Percentiles rank a stretch among this genome's conserved stretches.
phyloP scores from a whole-genome alignment of 495 filamentous ascomycete genomes.

The Talaromyces nanjingensis region DNA sequence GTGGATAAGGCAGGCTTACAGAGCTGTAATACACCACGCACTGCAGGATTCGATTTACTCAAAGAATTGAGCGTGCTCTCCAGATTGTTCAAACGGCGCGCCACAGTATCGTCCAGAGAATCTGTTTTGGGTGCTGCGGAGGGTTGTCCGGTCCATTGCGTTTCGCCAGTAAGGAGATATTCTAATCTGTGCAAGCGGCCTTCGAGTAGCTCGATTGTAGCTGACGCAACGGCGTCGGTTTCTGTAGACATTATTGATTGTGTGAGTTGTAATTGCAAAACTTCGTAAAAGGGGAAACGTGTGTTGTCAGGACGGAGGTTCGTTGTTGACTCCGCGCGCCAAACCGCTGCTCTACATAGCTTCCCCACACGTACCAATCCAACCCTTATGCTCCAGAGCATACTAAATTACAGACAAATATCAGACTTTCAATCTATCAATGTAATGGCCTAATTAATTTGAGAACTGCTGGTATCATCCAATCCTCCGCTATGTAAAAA shows the following conservation, averaged over 20 bases:
- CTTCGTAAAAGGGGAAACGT: not conserved
- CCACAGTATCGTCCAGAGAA: conserved; percentile 35
- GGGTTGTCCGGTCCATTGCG: conserved; percentile 35
- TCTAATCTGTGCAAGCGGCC: conserved; percentile 66
- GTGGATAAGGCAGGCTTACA: conserved; percentile 21
- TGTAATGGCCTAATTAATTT: not conserved
- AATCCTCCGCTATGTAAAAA: not conserved
- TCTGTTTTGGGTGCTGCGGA: conserved; percentile 29
- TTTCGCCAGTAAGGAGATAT: conserved; percentile 62
- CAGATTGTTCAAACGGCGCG: conserved; percentile 53
- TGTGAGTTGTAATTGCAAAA: not conserved
- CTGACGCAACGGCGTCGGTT: conserved; percentile 31
- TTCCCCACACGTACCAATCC: not conserved
- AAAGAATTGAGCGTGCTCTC: conserved; percentile 52
- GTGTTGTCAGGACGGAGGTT: not conserved
- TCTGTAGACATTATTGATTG: conserved; percentile 25
- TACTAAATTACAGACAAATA: not conserved
- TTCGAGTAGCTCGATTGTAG: conserved; percentile 71
- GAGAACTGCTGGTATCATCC: not conserved
- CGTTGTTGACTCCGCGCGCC: not conserved
- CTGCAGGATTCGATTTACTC: conserved; percentile 36
- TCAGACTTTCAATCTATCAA: not conserved
- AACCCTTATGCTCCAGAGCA: not conserved
- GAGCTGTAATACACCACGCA: conserved; percentile 45
- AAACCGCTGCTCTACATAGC: not conserved